A percentile compares a stretch with the other conserved stretches of the same genome.
Conservation (phyloP, 106 monocot species). For the Acorus calamus region DNA sequence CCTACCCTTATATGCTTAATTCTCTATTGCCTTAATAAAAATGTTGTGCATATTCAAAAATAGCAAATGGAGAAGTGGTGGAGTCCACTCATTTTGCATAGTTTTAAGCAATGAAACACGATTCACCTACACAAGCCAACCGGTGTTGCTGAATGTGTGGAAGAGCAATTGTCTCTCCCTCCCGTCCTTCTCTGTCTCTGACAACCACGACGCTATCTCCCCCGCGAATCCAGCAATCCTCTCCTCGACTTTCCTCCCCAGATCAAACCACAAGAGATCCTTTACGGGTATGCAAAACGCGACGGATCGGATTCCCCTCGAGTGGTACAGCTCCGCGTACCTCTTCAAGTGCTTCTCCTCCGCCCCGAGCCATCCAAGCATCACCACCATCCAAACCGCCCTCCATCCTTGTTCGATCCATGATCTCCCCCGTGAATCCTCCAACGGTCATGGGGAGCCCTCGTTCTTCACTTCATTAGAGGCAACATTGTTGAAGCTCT, state of each 20-base stretch:
- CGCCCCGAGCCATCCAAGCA: constrained; percentile 94
- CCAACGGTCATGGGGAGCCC: neutral
- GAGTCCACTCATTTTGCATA: neutral
- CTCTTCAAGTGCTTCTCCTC: constrained; percentile 65
- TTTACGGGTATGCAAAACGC: constrained; percentile 56
- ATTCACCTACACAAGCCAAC: constrained; percentile 72
- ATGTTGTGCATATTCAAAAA: no score
- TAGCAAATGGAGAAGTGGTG: neutral
- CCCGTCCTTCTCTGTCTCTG: constrained; percentile 36
- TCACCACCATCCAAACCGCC: constrained; percentile 46
- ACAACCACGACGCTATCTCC: constrained; percentile 51
- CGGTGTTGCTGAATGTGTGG: constrained; percentile 97
- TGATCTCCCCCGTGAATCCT: neutral
- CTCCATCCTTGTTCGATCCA: constrained; percentile 8
- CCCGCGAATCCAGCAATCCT: constrained; percentile 33
- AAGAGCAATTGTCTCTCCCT: constrained; percentile 53
- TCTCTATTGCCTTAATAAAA: no score
- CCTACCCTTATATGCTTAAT: no score
- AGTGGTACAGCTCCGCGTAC: constrained; percentile 76
- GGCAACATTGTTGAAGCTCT: no score
- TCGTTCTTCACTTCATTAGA: no score
- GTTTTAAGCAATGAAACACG: no score
- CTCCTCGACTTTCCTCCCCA: constrained; percentile 49
- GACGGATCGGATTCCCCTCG: constrained; percentile 48
- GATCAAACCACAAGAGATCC: constrained; percentile 51